Evolutionary conservation across 441 rosid species (phyloP).

Genomic region (Euphorbia corollata): DNA sequence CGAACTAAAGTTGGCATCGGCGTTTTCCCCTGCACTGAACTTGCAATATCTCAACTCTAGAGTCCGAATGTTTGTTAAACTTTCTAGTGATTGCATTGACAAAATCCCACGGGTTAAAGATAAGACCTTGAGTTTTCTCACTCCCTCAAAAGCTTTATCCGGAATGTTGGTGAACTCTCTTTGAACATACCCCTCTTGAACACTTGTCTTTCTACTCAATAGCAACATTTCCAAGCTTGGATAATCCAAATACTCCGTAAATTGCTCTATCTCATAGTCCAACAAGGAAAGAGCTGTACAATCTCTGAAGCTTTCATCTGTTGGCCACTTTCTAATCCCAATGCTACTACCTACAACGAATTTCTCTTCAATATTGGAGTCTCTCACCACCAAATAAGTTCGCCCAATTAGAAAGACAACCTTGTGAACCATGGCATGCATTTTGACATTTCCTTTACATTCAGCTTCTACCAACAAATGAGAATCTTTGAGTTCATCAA

Average conservation of each 20-base stretch:
- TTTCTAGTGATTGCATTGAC: conserved; percentile 8
- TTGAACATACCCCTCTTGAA: neutral
- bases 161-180: neutral
- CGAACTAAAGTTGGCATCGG: neutral
- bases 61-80: conserved; percentile 4
- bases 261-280: neutral
- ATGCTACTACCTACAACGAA: conserved; percentile 7
- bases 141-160: neutral
- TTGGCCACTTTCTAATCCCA: conserved; percentile 18
- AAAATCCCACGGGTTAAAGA: conserved; percentile 3
- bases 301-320: neutral
- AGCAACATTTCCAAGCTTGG: conserved; percentile 20
- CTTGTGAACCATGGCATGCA: conserved; percentile 27
- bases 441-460: conserved; percentile 16
- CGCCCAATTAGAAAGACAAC: conserved; percentile 18
- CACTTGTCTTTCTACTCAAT: neutral
- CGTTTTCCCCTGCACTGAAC: neutral
- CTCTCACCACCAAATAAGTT: neutral
- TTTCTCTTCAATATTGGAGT: neutral
- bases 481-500: conserved; percentile 16
- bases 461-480: conserved; percentile 15
- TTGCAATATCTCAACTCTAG: conserved; percentile 1
- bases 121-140: conserved; percentile 10
- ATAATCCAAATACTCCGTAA: conserved; percentile 5
- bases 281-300: conserved; percentile 15